phyloP scores from a whole-genome alignment of 2,329 filamentous ascomycete species.

The Aspergillus chevalieri region DNA sequence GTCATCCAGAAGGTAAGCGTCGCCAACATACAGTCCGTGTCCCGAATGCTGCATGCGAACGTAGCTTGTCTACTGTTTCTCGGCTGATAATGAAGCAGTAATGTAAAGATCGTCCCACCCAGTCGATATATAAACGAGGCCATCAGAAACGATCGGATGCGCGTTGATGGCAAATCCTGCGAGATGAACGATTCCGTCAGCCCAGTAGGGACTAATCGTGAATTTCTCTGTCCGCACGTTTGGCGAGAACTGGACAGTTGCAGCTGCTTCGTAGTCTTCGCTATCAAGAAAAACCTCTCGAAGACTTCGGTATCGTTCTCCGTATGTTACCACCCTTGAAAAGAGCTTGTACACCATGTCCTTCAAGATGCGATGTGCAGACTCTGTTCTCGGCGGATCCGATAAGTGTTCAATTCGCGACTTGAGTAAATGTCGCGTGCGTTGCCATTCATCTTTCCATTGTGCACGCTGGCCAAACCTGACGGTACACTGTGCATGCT shows the following conservation, averaged over 20 bases:
- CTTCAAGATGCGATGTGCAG: conserved; percentile 9
- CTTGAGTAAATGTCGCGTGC: neutral
- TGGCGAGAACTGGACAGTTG: conserved; percentile 10
- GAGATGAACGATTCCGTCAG: conserved; percentile 17
- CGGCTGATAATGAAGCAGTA: neutral
- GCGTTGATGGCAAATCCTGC: conserved; percentile 21
- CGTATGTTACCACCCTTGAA: conserved; percentile 20
- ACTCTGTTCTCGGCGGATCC: neutral
- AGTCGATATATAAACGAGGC: neutral
- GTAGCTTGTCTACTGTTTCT: neutral
- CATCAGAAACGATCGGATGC: neutral
- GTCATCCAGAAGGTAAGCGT: neutral
- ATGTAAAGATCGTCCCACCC: neutral
- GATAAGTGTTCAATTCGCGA: neutral
- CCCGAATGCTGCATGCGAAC: neutral
- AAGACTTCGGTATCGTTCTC: conserved; percentile 18
- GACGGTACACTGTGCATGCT: neutral
- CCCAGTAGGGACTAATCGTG: conserved; percentile 13
- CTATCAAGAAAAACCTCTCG: conserved; percentile 20
- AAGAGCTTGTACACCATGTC: conserved; percentile 24
- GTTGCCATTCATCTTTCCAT: conserved; percentile 1
- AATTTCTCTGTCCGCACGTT: conserved; percentile 7
- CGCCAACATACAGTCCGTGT: neutral
- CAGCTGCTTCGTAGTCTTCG: conserved; percentile 18
- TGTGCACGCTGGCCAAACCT: neutral